phyloP scores from a whole-genome alignment of 805 yeast species.

The Nakazawaea molendinolei region DNA sequence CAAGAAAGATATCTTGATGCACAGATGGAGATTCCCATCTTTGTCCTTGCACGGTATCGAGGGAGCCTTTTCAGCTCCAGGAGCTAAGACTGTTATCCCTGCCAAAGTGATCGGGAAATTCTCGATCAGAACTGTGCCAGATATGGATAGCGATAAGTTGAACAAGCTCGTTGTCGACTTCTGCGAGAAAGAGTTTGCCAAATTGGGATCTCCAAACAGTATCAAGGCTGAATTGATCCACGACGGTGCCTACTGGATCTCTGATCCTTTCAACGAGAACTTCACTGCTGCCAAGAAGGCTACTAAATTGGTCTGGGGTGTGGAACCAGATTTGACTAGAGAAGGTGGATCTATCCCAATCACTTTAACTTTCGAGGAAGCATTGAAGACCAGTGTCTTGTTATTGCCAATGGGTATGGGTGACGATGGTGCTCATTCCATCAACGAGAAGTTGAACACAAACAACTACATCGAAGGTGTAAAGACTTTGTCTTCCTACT shows the following conservation, averaged over 20 bases:
- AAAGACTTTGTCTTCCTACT: conserved; percentile 87
- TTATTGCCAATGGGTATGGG: conserved; percentile 98
- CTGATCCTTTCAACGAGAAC: conserved; percentile 87
- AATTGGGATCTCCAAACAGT: conserved; percentile 72
- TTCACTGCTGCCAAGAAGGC: conserved; percentile 94
- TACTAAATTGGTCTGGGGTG: conserved; percentile 89
- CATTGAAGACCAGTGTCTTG: conserved; percentile 77
- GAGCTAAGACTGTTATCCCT: conserved; percentile 98
- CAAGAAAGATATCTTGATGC: conserved; percentile 86
- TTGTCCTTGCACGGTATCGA: conserved; percentile 94
- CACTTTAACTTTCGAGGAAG: conserved; percentile 87
- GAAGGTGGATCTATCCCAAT: conserved; percentile 99
- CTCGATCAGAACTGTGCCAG: conserved; percentile 95
- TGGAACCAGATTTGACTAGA: conserved; percentile 94
- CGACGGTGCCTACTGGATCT: conserved; percentile 95
- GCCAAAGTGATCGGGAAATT: conserved; percentile 92
- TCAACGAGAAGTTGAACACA: conserved; percentile 88
- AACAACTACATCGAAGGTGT: conserved; percentile 89
- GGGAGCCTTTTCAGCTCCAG: conserved; percentile 92
- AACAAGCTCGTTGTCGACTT: conserved; percentile 71
- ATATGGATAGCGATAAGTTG: conserved; percentile 75
- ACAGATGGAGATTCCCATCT: conserved; percentile 98
- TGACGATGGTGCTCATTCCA: conserved; percentile 98
- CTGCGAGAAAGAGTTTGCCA: conserved; percentile 57
- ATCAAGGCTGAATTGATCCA: conserved; percentile 72